A percentile compares a stretch with the other conserved stretches of the same genome.
Conservation (phyloP, 1,139 yeast species). For the Yamadazyma diospyri region DNA sequence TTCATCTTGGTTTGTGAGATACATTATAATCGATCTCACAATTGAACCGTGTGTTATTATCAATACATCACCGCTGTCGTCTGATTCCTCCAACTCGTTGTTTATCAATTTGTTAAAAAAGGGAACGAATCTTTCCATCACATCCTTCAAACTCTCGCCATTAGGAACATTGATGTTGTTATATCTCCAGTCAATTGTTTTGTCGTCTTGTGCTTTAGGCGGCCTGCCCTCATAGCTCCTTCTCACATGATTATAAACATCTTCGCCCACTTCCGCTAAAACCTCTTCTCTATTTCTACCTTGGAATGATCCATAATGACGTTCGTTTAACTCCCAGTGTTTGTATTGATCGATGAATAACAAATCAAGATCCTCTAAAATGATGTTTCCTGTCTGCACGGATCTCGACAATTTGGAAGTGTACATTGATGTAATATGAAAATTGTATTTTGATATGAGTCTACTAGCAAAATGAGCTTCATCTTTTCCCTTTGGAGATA, state of each 20-base stretch:
- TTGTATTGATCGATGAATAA: constrained; percentile 48
- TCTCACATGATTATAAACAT: constrained; percentile 58
- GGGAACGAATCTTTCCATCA: constrained; percentile 58
- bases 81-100: constrained; percentile 15
- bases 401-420: constrained; percentile 67
- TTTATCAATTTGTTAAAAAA: constrained; percentile 45
- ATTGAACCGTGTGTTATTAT: constrained; percentile 77
- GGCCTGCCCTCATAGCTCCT: constrained; percentile 70
- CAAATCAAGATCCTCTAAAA: constrained; percentile 44
- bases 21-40: constrained; percentile 63
- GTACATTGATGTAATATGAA: constrained; percentile 42
- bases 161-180: constrained; percentile 44
- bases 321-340: constrained; percentile 72
- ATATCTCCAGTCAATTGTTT: constrained; percentile 47
- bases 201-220: constrained; percentile 32
- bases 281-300: constrained; percentile 62
- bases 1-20: constrained; percentile 54
- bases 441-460: constrained; percentile 33
- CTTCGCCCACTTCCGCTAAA: constrained; percentile 50
- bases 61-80: constrained; percentile 46
- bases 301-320: constrained; percentile 77
- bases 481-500: constrained; percentile 55
- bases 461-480: constrained; percentile 64
- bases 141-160: constrained; percentile 70
- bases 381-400: constrained; percentile 61